phyloP scores from a whole-genome alignment of 306 rosid genomes.

The Quercus alba region DNA sequence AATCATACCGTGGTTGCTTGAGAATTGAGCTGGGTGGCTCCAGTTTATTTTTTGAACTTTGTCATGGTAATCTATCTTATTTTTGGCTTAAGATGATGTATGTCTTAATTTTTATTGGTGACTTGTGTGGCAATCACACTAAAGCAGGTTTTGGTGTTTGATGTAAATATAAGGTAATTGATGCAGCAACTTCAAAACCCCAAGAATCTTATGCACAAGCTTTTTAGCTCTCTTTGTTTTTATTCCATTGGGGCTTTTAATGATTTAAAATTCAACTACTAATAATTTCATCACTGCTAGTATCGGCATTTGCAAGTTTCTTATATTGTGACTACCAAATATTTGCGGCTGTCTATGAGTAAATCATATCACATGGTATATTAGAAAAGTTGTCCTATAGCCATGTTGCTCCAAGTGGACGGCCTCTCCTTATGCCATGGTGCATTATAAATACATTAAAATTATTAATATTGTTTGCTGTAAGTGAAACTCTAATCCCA shows the following conservation, averaged over 20 bases:
- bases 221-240: neutral
- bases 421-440: too few relatives aligned
- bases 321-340: neutral
- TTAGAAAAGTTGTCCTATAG: too few relatives aligned
- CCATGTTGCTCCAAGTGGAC: too few relatives aligned
- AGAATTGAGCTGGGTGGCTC: neutral
- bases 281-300: too few relatives aligned
- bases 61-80: constrained; percentile 1
- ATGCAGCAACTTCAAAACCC: neutral
- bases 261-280: neutral
- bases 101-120: neutral
- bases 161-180: neutral
- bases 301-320: neutral
- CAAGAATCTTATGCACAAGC: neutral
- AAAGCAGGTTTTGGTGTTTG: neutral
- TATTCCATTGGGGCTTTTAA: neutral
- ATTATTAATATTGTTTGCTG: too few relatives aligned
- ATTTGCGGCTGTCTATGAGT: neutral
- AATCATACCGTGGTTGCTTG: constrained; percentile 5
- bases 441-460: too few relatives aligned
- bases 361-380: too few relatives aligned
- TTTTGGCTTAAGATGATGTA: constrained; percentile 11
- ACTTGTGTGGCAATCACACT: neutral
- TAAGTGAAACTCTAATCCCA: too few relatives aligned
- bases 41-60: constrained; percentile 11